phyloP scores from a whole-genome alignment of 2,329 filamentous ascomycete species.

The Fusarium protoensiforme region DNA sequence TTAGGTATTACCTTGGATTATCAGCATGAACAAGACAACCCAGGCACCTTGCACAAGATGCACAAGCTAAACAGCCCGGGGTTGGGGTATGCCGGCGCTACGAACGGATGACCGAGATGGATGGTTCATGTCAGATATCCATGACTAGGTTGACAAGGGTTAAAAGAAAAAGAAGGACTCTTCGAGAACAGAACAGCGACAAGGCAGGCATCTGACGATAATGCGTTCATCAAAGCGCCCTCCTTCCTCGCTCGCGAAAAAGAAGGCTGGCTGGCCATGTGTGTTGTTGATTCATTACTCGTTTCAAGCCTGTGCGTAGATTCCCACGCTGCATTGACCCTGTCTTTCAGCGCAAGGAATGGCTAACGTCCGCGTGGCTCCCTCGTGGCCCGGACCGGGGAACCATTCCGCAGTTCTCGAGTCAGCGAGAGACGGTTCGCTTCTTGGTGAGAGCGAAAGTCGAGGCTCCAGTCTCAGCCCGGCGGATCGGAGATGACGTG shows the following conservation, averaged over 20 bases:
- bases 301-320: constrained; percentile 3
- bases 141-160: constrained; percentile 14
- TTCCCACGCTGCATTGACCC: constrained; percentile 11
- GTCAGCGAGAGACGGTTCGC: not conserved
- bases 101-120: constrained; percentile 29
- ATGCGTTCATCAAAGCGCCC: constrained; percentile 15
- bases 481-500: constrained; percentile 41
- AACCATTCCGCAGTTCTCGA: constrained; percentile 1
- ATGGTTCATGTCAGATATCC: constrained; percentile 39
- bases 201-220: constrained; percentile 27
- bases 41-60: constrained; percentile 4
- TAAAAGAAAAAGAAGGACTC: not conserved
- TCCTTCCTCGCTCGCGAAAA: not conserved
- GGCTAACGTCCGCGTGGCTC: constrained; percentile 1
- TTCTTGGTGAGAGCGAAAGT: not conserved
- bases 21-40: constrained; percentile 11
- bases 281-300: not conserved
- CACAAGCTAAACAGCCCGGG: constrained; percentile 18
- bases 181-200: constrained; percentile 2
- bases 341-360: not conserved
- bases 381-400: constrained; percentile 11
- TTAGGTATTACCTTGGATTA: constrained; percentile 3
- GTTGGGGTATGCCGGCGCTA: constrained; percentile 32
- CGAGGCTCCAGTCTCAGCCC: constrained; percentile 39
- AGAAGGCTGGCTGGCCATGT: not conserved